Evolutionary conservation across 257 asterid genomes (phyloP), one percentile per base, ranked within the genome.

Genomic region (Vinca minor): DNA sequence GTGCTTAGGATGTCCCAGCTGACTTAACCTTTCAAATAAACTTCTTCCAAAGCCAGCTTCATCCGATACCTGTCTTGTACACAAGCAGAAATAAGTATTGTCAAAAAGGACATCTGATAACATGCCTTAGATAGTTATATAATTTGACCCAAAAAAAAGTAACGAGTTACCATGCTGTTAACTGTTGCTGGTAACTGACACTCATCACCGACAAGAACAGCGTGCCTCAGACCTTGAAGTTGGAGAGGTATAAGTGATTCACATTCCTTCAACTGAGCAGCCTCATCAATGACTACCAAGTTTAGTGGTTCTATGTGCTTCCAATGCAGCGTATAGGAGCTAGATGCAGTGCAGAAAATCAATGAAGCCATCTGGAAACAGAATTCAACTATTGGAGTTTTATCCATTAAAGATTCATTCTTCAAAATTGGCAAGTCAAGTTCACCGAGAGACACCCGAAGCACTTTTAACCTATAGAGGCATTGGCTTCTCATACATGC

Each of bases 21-120:
- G n/a, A n/a, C n/a, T n/a, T n/a, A n/a, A n/a, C n/a, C n/a, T n/a
- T n/a, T n/a, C n/a, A n/a, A n/a, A n/a, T n/a, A n/a, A n/a, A n/a
- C n/a, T n/a, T n/a, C n/a, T 83, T 50, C 93, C 93, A 25, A 83
- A 81, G 0, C 85, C 85, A 67, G 84, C 82, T 64, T 71, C 74
- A 47, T 71, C 62, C 15, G 81, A 78, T 32, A 78, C 35, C 93
- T 85, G 52, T 11, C 26, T 31, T 36, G 7, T 36, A 59, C 18
- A 15, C 31, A 21, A 31, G 36, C 2, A 3, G 20, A 56, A 8
- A 8, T 32, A 32, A 49, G 10, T 1, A n/a, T 0, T 5, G 13
- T 45, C 2, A 48, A 2, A 38, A 36, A 46, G 38, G 60, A 4
- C 15, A 29, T 13, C 29, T 20, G 25, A 59, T 32, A 11, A 6